Evolutionary conservation across 345 rosid species (phyloP), one percentile per base, ranked within the genome.

Genomic region (Adansonia digitata): DNA sequence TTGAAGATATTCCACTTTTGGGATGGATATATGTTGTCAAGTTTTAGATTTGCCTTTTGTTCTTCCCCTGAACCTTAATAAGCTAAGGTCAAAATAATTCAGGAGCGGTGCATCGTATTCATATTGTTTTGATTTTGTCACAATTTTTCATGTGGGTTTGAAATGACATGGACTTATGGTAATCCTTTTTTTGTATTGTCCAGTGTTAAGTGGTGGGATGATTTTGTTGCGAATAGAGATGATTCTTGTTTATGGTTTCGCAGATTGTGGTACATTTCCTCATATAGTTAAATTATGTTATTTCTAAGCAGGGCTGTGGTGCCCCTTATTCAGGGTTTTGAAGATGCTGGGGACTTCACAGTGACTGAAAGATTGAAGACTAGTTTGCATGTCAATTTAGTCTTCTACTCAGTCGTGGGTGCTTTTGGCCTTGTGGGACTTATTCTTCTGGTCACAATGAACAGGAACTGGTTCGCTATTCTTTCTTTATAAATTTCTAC

Each of bases 281-380:
- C 87, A 86, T 83, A 53, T 81, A 63, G 75, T 83, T 78, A 63
- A 85, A 81, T 74, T 80, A 81, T 79, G 79, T 86, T 80, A 84
- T 88, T 83, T 86, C 86, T 88, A 84, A 86, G 84, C 96, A 95
- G 98, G 98, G 94, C 94, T 79, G 96, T 89, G 86, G 97, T 86
- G 86, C 98, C 99, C 84, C 96, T 95, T 81, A 87, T 95, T 75
- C 97, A 91, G 94, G 99, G 99, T 86, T 95, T 86, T 62, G 98
- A 95, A 91, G 99, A 93, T 89, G 99, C 97, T 53, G 98, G 97
- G 66, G 99, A 95, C 85, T 93, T 95, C 74, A 87, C 92, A 1
- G 83, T 91, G 65, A 84, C 87, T 14, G 98, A 95, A 87, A 87
- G 92, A 85, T 80, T 95, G 80, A 90, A 84, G 90, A 95, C 97